Conservation (phyloP, 345 rosid genomes). For the Lumnitzera racemosa region DNA sequence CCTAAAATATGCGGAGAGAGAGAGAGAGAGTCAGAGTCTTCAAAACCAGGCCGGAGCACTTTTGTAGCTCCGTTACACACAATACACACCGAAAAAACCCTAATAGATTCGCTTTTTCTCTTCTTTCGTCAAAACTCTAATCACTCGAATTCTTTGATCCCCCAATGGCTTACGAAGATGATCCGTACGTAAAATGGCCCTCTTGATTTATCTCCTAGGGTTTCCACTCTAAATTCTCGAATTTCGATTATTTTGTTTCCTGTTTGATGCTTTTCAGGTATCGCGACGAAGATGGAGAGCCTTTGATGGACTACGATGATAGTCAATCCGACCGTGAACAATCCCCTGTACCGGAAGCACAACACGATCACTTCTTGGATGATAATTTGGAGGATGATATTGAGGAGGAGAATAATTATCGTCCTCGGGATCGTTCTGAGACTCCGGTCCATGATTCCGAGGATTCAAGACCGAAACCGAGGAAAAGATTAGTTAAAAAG, state of each 20-base stretch:
- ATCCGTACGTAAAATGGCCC: constrained; percentile 36
- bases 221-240: constrained; percentile 6
- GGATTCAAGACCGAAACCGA: constrained; percentile 38
- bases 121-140: neutral
- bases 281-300: constrained; percentile 93
- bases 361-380: constrained; percentile 35
- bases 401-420: constrained; percentile 36
- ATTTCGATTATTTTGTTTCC: neutral
- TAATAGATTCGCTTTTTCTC: too few relatives aligned
- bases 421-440: constrained; percentile 40
- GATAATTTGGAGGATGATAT: constrained; percentile 52
- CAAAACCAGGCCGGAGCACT: too few relatives aligned
- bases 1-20: too few relatives aligned
- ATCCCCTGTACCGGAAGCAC: constrained; percentile 46
- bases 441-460: constrained; percentile 63
- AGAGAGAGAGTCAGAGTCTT: too few relatives aligned
- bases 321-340: constrained; percentile 54
- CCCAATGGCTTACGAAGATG: constrained; percentile 63
- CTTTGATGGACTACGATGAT: constrained; percentile 87
- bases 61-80: too few relatives aligned
- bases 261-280: constrained; percentile 28
- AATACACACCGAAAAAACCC: too few relatives aligned
- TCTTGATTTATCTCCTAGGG: constrained; percentile 14
- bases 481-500: constrained; percentile 86
- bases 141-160: constrained; percentile 1